Conservation (phyloP, 1,284 basidiomycete genomes). For the Boletellus deceptivus region DNA sequence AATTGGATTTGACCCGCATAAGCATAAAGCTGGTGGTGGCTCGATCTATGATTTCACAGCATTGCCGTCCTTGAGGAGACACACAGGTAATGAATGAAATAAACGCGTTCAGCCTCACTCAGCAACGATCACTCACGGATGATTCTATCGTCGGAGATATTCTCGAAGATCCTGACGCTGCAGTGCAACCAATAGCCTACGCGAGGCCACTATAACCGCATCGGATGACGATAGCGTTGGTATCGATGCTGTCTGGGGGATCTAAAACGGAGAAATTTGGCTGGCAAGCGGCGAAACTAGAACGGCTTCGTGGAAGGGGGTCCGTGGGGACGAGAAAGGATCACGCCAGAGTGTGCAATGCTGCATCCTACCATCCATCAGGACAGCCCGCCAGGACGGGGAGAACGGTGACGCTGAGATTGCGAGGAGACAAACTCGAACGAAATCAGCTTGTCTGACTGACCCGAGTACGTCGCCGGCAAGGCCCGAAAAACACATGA, state of each 20-base stretch:
- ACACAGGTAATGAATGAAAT: slow-evolving; percentile 7
- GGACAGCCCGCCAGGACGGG: too few relatives aligned
- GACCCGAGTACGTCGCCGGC: not conserved
- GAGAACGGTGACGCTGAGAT: too few relatives aligned
- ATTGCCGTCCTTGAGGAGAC: not conserved
- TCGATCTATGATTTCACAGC: slow-evolving; percentile 8
- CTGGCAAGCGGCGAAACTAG: too few relatives aligned
- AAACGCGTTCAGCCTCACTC: slow-evolving; percentile 1
- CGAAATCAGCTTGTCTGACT: too few relatives aligned
- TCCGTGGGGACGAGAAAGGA: not conserved
- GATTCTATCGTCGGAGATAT: slow-evolving; percentile 12
- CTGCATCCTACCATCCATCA: too few relatives aligned
- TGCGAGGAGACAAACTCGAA: too few relatives aligned
- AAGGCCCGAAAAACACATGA: slow-evolving; percentile 29
- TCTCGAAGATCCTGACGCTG: slow-evolving; percentile 23
- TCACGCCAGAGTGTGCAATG: not conserved
- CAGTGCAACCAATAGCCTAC: slow-evolving; percentile 2
- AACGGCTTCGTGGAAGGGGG: not conserved
- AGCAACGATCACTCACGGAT: slow-evolving; percentile 9
- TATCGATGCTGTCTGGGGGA: too few relatives aligned
- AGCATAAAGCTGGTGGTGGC: slow-evolving; percentile 3
- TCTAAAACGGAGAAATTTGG: too few relatives aligned
- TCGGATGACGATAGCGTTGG: slow-evolving; percentile 9
- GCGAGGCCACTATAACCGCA: slow-evolving; percentile 30
- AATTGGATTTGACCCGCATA: slow-evolving; percentile 6